Evolutionary conservation across 164 flowering plant genomes (phyloP), one percentile per base, ranked within the genome.

Genomic region (Dillenia turbinata): DNA sequence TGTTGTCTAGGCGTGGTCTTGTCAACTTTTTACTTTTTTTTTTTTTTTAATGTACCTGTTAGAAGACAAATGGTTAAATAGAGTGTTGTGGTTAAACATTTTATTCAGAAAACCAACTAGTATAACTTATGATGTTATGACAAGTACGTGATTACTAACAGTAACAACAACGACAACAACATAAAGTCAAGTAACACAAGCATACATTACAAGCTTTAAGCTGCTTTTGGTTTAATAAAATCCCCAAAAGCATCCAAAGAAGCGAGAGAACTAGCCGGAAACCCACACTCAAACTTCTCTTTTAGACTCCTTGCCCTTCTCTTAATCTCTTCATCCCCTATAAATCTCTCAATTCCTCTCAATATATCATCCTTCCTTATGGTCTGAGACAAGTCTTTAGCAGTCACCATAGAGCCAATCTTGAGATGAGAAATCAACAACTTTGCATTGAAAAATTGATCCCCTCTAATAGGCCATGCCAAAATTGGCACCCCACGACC

Each of bases 401-500:
- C 66, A 22, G 51, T 47, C 33, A 83, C 58, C 77, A 65, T 68
- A 48, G 16, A 68, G 1, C 91, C 91, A 1, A 83, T 66, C 67
- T 69, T 77, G 8, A 85, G 76, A 61, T 78, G 69, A 8, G 49
- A 44, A 49, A 74, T 79, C 55, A 84, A 66, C 73, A 86, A 49
- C 62, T 77, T 79, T 0, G 94, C 85, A 57, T 79, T 73, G 22
- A 64, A 55, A 55, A 56, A 69, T 56, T 88, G 91, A 68, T 88
- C 94, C 0, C 88, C 89, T 47, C 89, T 78, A 7, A 88, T 77
- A 0, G 94, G 94, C 91, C 94, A 84, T 7, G 80, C 81, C 66
- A 88, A 52, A 10, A 88, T 7, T 8, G 89, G 89, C 49, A 86
- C 83, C 10, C 89, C 89, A 1, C 81, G 74, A 1, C 75, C 87